Evolutionary conservation across 371 early-diverging fungal species (phyloP).

Genomic region (Actinomortierella wolfii): DNA sequence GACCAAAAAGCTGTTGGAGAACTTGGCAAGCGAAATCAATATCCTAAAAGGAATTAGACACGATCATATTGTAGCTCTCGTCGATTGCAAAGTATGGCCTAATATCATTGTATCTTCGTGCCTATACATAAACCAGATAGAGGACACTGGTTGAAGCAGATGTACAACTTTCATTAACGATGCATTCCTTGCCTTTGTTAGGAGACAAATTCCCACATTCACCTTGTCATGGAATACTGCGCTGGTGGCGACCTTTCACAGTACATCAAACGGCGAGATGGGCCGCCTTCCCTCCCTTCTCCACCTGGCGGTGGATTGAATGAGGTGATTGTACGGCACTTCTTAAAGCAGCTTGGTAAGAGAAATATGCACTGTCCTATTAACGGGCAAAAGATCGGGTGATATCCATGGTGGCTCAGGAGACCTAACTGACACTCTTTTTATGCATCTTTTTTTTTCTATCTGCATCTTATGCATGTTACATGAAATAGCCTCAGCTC

Average conservation of each 20-base stretch:
- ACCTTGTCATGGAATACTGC: constrained; percentile 95
- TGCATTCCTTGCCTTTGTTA: constrained; percentile 19
- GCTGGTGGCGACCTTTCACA: constrained; percentile 88
- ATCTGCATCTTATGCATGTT: too few species aligned
- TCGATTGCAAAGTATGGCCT: constrained; percentile 71
- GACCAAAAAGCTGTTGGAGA: constrained; percentile 86
- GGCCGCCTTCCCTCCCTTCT: constrained; percentile 43
- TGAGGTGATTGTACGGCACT: constrained; percentile 79
- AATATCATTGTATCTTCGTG: too few species aligned
- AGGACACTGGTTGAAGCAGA: too few species aligned
- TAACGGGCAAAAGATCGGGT: too few species aligned
- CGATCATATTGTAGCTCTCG: constrained; percentile 84
- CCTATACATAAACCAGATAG: too few species aligned
- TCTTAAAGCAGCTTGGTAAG: constrained; percentile 84
- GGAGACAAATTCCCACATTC: constrained; percentile 90
- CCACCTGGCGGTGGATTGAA: constrained; percentile 73
- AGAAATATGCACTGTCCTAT: background rate
- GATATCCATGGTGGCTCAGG: too few species aligned
- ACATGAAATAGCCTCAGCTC: constrained; percentile 56
- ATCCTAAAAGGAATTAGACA: constrained; percentile 87
- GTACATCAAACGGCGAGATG: constrained; percentile 77
- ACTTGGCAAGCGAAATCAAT: constrained; percentile 90
- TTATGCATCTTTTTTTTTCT: constrained; percentile 1
- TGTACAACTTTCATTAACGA: background rate
- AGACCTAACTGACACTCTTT: too few species aligned